These are phyloP conservation scores for Petunia axillaris DNA, from an alignment of 257 asterid genomes.

Conservation along the genomic window DNA sequence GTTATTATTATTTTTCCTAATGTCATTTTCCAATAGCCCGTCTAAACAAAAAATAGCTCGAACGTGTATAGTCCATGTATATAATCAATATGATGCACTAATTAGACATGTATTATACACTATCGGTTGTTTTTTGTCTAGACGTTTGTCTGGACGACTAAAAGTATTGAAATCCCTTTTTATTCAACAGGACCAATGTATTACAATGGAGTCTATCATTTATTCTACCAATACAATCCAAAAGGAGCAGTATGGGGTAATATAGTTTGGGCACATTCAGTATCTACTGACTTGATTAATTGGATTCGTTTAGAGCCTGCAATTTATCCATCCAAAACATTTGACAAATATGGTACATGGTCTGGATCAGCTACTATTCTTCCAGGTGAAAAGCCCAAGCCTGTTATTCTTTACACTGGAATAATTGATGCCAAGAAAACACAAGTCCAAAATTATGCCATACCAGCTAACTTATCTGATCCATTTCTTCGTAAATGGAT, in stretches of 20 bases:
- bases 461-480: conserved; percentile 29
- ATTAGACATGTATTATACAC: no score
- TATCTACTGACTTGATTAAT: conserved; percentile 30
- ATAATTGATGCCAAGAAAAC: background rate
- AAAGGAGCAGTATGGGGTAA: conserved; percentile 35
- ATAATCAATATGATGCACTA: no score
- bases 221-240: conserved; percentile 38
- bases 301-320: conserved; percentile 31
- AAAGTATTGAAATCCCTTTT: no score
- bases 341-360: conserved; percentile 34
- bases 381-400: conserved; percentile 24
- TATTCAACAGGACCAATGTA: conserved; percentile 29
- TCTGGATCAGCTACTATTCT: conserved; percentile 38
- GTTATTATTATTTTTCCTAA: no score
- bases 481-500: conserved; percentile 36
- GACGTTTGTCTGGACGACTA: no score
- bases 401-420: conserved; percentile 36
- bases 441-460: conserved; percentile 40
- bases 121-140: no score
- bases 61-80: no score
- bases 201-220: conserved; percentile 36
- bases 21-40: no score
- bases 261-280: conserved; percentile 40
- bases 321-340: conserved; percentile 25
- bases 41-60: no score